These are phyloP conservation scores for Didymella glomerata DNA, from an alignment of 2,329 filamentous ascomycete genomes.

Conservation along the genomic window DNA sequence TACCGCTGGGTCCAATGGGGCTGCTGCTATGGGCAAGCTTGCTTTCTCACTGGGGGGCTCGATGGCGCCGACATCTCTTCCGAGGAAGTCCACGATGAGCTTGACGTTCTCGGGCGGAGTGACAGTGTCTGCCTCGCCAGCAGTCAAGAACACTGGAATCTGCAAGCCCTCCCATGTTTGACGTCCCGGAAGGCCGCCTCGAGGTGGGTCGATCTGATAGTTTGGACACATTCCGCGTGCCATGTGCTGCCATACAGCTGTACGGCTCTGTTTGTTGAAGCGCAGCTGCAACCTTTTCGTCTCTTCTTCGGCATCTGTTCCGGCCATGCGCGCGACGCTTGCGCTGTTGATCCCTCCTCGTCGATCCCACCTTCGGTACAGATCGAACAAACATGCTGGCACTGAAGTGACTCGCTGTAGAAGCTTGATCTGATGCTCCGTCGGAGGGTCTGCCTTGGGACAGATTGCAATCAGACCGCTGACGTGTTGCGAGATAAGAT, in stretches of 20 bases:
- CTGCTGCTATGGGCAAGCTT: constrained; percentile 59
- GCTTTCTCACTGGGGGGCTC: constrained; percentile 45
- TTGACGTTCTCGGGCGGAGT: constrained; percentile 76
- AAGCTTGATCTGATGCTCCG: constrained; percentile 59
- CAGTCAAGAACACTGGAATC: constrained; percentile 80
- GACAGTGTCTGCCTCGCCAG: constrained; percentile 77
- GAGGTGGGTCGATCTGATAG: constrained; percentile 62
- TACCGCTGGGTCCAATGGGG: constrained; percentile 54
- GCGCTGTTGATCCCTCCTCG: constrained; percentile 78
- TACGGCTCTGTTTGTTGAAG: constrained; percentile 84
- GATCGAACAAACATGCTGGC: constrained; percentile 75
- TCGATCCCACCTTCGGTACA: constrained; percentile 80
- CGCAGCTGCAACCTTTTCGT: constrained; percentile 72
- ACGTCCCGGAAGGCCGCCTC: constrained; percentile 72
- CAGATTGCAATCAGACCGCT: constrained; percentile 82
- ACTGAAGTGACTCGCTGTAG: constrained; percentile 70
- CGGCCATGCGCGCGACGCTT: constrained; percentile 82
- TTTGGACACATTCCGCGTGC: constrained; percentile 73
- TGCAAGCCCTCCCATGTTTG: constrained; percentile 76
- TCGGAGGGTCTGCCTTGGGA: constrained; percentile 72
- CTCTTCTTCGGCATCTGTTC: constrained; percentile 69
- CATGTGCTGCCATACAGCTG: constrained; percentile 84
- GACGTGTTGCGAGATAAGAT: constrained; percentile 69
- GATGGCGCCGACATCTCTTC: constrained; percentile 48
- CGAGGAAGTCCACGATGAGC: constrained; percentile 66